Base-by-base conservation (phyloP, 2,329 filamentous ascomycete species). In the Nemania sp. region DNA sequence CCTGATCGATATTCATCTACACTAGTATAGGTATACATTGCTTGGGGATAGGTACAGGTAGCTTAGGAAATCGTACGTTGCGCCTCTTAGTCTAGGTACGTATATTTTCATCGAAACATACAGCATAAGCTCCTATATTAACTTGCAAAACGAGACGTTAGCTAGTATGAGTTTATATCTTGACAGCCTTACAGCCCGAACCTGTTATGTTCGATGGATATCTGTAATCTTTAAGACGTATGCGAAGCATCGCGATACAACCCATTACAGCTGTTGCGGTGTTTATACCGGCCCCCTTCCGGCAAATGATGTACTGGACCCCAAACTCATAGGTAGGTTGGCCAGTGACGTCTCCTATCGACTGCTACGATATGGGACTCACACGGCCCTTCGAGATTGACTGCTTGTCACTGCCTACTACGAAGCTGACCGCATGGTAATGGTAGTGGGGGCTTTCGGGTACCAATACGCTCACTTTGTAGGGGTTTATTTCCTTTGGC, bases 1-100 rank as follows among this genome's bases (percentile, higher is more conserved):
- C 49, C 26, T 60, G 62, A 60, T 28, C 61, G 54, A 59, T 59
- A 58, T 64, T 64, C 49, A 46, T 64, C 52, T 58, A 58, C 24
- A 63, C 49, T n/a, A n/a, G n/a, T n/a, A n/a, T n/a, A n/a, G n/a
- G 28, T 31, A 14, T 31, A 34, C 5, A 33, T 59, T 46, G 52
- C 46, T 46, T 36, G 50, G 47, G 49, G 23, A 63, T 56, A 50
- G 24, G 54, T n/a, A n/a, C n/a, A n/a, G n/a, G n/a, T n/a, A n/a
- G n/a, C n/a, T n/a, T n/a, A n/a, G n/a, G 53, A 56, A 59, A 54
- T 61, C 50, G 31, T 54, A 52, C 26, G 12, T 12, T 28, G 12
- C 28, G n/a, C 49, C 50, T 39, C 39, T 20, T 49, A 39, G n/a
- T n/a, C n/a, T 33, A 39, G 41, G 30, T 22, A 48, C 26, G n/a